Evolutionary conservation across 768 basidiomycete genomes (phyloP).

Genomic region (Mycena rosella): DNA sequence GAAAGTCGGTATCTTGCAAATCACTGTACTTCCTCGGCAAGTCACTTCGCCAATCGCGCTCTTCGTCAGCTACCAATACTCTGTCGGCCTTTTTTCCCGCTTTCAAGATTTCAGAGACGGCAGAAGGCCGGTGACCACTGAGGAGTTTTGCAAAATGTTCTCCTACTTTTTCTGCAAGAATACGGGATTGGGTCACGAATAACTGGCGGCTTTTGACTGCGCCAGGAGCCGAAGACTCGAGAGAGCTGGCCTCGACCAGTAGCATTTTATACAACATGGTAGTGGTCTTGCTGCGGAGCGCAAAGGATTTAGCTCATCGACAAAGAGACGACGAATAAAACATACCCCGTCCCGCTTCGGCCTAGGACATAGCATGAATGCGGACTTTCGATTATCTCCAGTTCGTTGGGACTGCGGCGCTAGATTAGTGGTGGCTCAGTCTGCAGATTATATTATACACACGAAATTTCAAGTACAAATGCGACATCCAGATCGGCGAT

Average conservation of each 20-base stretch:
- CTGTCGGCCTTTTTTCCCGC: slow-evolving; percentile 35
- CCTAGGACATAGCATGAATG: slow-evolving; percentile 61
- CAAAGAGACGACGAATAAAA: background rate
- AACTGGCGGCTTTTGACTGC: slow-evolving; percentile 58
- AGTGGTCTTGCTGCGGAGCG: slow-evolving; percentile 18
- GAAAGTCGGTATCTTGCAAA: slow-evolving; percentile 72
- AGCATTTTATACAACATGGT: slow-evolving; percentile 28
- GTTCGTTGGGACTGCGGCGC: slow-evolving; percentile 44
- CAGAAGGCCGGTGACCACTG: slow-evolving; percentile 25
- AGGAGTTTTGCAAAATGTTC: slow-evolving; percentile 58
- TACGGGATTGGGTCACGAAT: slow-evolving; percentile 64
- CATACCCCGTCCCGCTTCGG: slow-evolving; percentile 66
- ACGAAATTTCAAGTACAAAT: slow-evolving; percentile 38
- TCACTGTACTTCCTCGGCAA: slow-evolving; percentile 68
- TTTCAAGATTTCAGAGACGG: slow-evolving; percentile 18
- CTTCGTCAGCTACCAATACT: slow-evolving; percentile 53
- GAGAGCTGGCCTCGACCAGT: slow-evolving; percentile 16
- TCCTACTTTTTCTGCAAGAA: slow-evolving; percentile 62
- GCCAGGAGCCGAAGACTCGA: background rate
- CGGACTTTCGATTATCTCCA: slow-evolving; percentile 54
- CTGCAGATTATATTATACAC: background rate
- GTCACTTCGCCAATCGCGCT: slow-evolving; percentile 55
- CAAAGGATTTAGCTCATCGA: background rate
- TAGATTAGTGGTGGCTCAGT: background rate
- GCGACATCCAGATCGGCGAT: slow-evolving; percentile 34